Conservation (phyloP, 1,284 basidiomycete species). For the Boletus semigastroideus region DNA sequence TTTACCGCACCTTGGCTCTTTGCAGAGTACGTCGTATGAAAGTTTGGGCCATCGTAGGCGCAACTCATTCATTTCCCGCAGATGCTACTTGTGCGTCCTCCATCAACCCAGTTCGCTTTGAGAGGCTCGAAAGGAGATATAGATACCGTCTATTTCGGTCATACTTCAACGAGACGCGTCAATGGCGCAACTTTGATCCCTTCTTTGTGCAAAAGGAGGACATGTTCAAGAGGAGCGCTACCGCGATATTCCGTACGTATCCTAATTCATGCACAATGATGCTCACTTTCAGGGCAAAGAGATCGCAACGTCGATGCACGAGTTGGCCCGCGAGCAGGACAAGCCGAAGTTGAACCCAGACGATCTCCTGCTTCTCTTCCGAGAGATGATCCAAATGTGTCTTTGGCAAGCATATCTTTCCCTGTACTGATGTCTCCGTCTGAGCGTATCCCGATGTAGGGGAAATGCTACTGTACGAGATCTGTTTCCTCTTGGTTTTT, state of each 20-base stretch:
- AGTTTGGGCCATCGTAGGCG: not conserved
- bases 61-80: constrained; percentile 23
- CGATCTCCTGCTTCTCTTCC: constrained; percentile 67
- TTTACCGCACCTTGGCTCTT: constrained; percentile 92
- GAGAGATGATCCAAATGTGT: constrained; percentile 87
- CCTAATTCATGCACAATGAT: not conserved
- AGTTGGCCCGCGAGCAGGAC: constrained; percentile 54
- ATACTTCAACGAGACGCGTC: constrained; percentile 66
- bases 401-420: constrained; percentile 57
- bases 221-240: constrained; percentile 80
- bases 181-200: constrained; percentile 85
- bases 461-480: constrained; percentile 75
- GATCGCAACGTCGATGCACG: constrained; percentile 67
- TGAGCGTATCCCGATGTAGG: constrained; percentile 40
- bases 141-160: constrained; percentile 87
- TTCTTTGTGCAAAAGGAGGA: constrained; percentile 82
- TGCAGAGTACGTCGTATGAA: constrained; percentile 69
- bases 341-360: constrained; percentile 45
- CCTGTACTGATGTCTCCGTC: not conserved
- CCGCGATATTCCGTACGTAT: constrained; percentile 70
- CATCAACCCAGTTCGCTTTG: not conserved
- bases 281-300: constrained; percentile 39
- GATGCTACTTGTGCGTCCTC: constrained; percentile 60
- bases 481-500: not conserved
- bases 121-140: not conserved